Evolutionary conservation across 768 basidiomycete genomes (phyloP), one percentile per base, ranked within the genome.

Genomic region (Suillus fuscotomentosus): DNA sequence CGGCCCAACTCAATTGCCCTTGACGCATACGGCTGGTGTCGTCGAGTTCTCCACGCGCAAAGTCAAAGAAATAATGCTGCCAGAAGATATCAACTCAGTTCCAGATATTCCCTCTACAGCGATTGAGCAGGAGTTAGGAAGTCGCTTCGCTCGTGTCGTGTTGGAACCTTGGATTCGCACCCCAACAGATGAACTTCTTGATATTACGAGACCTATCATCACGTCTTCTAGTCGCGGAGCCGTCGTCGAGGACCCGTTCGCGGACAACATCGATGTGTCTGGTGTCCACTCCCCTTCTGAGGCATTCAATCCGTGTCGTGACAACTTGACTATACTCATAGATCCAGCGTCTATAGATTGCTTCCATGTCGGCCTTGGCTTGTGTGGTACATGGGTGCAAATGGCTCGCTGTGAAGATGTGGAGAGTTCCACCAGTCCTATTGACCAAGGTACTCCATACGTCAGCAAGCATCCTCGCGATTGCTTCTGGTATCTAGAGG

Each of bases 1-100:
- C 3, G 90, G 88, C 0, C 84, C 85, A 5, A 85, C 82, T 13
- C 71, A 75, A 10, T 73, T 91, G 45, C 86, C 89, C 1, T 66
- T 83, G 62, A 87, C 86, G 5, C 88, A 90, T 72, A 79, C 77
- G 3, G 77, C 86, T 2, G 88, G 87, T 14, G 73, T 90, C 60
- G 85, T 89, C 61, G 91, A 92, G 72, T 79, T 77, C 45, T 87
- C 87, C 3, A 83, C 87, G 59, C 81, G 91, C 36, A 79, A 81
- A 51, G 80, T 92, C 72, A 81, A 81, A 57, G 70, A 80, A 2
- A 73, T 88, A 62, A 67, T 77, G 5, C 67, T 76, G 2, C 83
- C 83, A 1, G 73, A 72, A 31, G 31, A 68, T 64, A 62, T 36
- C 45, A n/a, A n/a, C 3, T 36, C 54, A 59, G 54, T 41, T 54